phyloP scores from a whole-genome alignment of 192 early-diverging fungal genomes.

The Coemansia nantahalensis region DNA sequence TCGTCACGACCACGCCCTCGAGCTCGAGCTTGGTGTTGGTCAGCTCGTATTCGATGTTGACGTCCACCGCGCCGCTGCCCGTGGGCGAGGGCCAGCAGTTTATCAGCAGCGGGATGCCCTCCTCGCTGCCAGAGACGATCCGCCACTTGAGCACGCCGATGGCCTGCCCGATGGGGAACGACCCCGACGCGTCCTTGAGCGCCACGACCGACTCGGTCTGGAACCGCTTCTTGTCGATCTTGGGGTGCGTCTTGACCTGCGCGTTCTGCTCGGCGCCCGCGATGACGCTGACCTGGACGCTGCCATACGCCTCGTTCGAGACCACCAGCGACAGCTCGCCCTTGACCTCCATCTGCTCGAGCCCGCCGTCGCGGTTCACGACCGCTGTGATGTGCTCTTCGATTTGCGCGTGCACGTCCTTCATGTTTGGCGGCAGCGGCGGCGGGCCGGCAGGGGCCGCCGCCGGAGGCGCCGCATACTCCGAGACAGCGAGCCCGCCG shows the following conservation, averaged over 20 bases:
- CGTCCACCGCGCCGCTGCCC: conserved; percentile 83
- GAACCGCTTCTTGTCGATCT: conserved; percentile 92
- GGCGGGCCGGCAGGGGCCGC: conserved; percentile 7
- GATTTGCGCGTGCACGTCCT: conserved; percentile 81
- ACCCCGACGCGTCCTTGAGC: conserved; percentile 74
- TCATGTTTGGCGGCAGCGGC: conserved; percentile 49
- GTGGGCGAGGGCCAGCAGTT: conserved; percentile 98
- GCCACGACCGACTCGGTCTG: conserved; percentile 66
- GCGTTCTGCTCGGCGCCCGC: conserved; percentile 62
- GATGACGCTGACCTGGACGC: conserved; percentile 63
- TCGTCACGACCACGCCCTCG: conserved; percentile 80
- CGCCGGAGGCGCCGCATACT: not conserved
- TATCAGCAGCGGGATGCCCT: conserved; percentile 74
- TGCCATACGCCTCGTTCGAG: conserved; percentile 60
- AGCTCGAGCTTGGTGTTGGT: conserved; percentile 74
- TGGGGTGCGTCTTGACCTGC: conserved; percentile 97
- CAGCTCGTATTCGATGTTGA: conserved; percentile 97
- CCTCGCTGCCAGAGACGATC: conserved; percentile 78
- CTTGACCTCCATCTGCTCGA: conserved; percentile 92
- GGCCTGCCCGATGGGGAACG: conserved; percentile 84
- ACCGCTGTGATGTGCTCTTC: conserved; percentile 85
- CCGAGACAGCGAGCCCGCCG: conserved; percentile 17
- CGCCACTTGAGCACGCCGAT: conserved; percentile 91
- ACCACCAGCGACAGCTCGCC: conserved; percentile 85
- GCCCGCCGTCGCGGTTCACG: conserved; percentile 86